phyloP scores from a whole-genome alignment of 768 basidiomycete genomes.

The Amanita brunnescens region DNA sequence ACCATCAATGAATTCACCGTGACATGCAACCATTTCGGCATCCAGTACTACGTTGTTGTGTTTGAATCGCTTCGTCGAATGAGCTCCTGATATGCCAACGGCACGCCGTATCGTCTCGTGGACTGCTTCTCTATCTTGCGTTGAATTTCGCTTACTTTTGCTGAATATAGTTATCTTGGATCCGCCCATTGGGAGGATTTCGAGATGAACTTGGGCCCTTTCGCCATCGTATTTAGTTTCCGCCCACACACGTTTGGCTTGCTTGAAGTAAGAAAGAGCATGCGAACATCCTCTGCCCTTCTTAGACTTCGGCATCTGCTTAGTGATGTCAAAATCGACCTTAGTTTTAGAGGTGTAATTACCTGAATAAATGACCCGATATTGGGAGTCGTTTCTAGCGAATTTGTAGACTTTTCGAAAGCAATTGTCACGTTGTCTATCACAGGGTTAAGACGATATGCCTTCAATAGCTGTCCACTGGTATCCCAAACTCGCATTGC shows the following conservation, averaged over 20 bases:
- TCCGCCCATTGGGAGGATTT: conserved; percentile 28
- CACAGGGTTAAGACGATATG: conserved; percentile 47
- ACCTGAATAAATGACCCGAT: conserved; percentile 30
- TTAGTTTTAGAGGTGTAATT: neutral
- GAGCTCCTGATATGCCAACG: conserved; percentile 32
- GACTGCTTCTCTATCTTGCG: conserved; percentile 61
- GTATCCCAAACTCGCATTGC: conserved; percentile 74
- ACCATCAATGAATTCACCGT: conserved; percentile 68
- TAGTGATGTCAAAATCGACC: neutral
- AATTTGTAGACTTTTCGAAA: conserved; percentile 27
- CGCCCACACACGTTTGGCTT: conserved; percentile 53
- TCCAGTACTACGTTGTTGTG: conserved; percentile 51
- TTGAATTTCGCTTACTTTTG: conserved; percentile 82
- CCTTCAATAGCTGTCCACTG: conserved; percentile 37
- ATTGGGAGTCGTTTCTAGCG: conserved; percentile 26
- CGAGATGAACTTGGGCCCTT: conserved; percentile 86
- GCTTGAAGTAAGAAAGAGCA: conserved; percentile 37
- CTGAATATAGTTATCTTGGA: conserved; percentile 71
- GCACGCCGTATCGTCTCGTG: conserved; percentile 52
- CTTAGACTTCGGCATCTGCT: conserved; percentile 74
- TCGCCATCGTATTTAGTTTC: conserved; percentile 96
- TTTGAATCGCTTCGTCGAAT: conserved; percentile 16
- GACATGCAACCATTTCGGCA: conserved; percentile 87
- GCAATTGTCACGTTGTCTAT: conserved; percentile 47
- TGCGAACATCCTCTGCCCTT: conserved; percentile 61